A percentile compares a stretch with the other conserved stretches of the same genome.
Conservation (phyloP, 139 green algal species). For the Edaphochlamys debaryana region DNA sequence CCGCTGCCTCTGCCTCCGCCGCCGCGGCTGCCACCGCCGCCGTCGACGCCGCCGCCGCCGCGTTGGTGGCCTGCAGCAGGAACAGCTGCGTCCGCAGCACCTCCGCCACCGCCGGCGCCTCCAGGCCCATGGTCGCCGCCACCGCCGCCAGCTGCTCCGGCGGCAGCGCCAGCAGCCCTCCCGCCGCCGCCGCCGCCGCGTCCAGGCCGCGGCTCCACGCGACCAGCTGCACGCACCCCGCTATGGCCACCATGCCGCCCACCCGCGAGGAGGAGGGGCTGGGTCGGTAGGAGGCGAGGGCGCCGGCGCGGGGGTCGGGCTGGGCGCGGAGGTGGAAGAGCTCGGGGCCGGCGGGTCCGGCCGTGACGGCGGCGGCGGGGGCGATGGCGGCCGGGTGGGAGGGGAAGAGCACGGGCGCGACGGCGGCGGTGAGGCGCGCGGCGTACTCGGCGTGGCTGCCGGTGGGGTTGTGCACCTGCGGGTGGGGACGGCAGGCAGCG, state of each 20-base stretch:
- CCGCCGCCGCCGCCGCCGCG: neutral
- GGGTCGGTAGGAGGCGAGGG: neutral
- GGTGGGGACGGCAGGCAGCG: neutral
- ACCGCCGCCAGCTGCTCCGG: neutral
- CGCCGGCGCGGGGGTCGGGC: too few species aligned
- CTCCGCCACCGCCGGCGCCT: neutral
- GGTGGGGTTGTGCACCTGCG: constrained; percentile 6
- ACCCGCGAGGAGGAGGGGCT: neutral
- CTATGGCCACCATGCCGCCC: constrained; percentile 6
- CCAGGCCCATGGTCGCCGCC: constrained; percentile 1
- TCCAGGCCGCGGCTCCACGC: neutral
- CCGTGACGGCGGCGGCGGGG: neutral
- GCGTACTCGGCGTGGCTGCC: constrained; percentile 4
- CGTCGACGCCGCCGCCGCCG: neutral
- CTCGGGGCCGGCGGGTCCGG: neutral
- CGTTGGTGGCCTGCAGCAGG: neutral
- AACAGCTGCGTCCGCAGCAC: constrained; percentile 8
- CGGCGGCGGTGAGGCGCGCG: neutral
- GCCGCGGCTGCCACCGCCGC: neutral
- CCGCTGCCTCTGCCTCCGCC: too few species aligned
- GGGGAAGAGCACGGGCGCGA: neutral
- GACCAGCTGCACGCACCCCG: constrained; percentile 33
- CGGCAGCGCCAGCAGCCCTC: neutral
- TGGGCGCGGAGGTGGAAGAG: neutral
- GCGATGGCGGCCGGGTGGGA: neutral